Evolutionary conservation across 441 rosid species (phyloP), one percentile per base, ranked within the genome.

Genomic region (Aquilaria agallochum): DNA sequence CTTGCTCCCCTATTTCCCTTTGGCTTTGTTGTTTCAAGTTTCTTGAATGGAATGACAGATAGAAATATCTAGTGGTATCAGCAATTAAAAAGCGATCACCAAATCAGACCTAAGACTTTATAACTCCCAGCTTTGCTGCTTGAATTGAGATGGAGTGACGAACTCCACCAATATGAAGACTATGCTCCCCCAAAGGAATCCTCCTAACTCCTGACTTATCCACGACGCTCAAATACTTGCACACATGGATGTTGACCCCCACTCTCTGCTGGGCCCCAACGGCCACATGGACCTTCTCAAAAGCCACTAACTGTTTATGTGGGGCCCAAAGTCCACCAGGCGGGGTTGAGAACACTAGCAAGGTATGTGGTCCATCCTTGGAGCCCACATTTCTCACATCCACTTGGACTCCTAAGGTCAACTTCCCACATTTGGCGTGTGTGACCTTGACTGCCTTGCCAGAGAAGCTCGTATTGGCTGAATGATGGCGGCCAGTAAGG

Each of bases 201-300:
- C 96, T 88, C 80, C 96, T 82, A 72, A 76, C 76, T 12, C 98
- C 98, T 13, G 79, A 76, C 27, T 68, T 63, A 71, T 93, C 98
- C 63, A 90, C 97, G 20, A 90, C 91, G 64, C 97, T 93, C 36
- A 93, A 48, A 54, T 61, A 76, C 86, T 90, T 90, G 80, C 98
- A 90, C 53, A 88, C 93, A 54, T 93, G 96, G 54, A 93, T 82
- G 47, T 79, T 78, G 45, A 94, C 72, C 32, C 67, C 68, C 31
- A 89, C 89, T 55, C 87, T 73, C 54, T 71, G 77, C 33, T 48
- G 67, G 53, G 77, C 66, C 11, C 92, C 79, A 0, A 83, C 95
- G 0, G 80, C 73, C 50, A 87, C 83, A 36, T 74, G 78, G 45
- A 88, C 84, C 53, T 79, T 90, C 58, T 81, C 60, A 47, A 94